Evolutionary conservation across 169 alveolate species (phyloP).

Genomic region (Toxoplasma gondii): DNA sequence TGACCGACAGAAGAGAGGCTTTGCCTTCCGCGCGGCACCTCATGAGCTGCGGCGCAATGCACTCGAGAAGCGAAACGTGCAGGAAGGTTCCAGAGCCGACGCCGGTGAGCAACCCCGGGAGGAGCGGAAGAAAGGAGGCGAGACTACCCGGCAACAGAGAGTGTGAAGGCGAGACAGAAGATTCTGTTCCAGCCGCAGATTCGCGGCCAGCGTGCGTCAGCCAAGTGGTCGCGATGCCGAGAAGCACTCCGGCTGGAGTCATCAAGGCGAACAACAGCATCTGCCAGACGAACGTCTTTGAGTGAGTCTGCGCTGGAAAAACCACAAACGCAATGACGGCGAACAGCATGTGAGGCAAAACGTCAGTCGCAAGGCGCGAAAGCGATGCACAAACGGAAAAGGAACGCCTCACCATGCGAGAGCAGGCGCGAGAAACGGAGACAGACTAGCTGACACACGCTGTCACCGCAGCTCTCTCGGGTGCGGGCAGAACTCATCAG

Average conservation of each 20-base stretch:
- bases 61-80: conserved; percentile 58
- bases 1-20: conserved; percentile 22
- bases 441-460: too few relatives aligned
- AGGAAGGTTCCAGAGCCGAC: conserved; percentile 58
- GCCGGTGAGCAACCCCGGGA: conserved; percentile 51
- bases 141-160: neutral
- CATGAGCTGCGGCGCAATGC: conserved; percentile 51
- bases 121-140: neutral
- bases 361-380: too few relatives aligned
- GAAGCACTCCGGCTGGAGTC: conserved; percentile 51
- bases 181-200: neutral
- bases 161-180: neutral
- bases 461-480: too few relatives aligned
- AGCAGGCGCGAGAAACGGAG: too few relatives aligned
- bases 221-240: neutral
- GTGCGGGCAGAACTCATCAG: too few relatives aligned
- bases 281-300: conserved; percentile 35
- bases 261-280: conserved; percentile 50
- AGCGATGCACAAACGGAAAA: too few relatives aligned
- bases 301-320: conserved; percentile 2
- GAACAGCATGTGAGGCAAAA: too few relatives aligned
- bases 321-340: neutral
- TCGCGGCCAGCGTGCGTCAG: neutral
- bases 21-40: conserved; percentile 36
- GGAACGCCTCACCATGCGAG: too few relatives aligned